A percentile compares a stretch with the other conserved stretches of the same genome.
These are phyloP conservation scores for Apiospora phragmitis DNA, from an alignment of 2,329 filamentous ascomycete genomes.

Conservation along the genomic window DNA sequence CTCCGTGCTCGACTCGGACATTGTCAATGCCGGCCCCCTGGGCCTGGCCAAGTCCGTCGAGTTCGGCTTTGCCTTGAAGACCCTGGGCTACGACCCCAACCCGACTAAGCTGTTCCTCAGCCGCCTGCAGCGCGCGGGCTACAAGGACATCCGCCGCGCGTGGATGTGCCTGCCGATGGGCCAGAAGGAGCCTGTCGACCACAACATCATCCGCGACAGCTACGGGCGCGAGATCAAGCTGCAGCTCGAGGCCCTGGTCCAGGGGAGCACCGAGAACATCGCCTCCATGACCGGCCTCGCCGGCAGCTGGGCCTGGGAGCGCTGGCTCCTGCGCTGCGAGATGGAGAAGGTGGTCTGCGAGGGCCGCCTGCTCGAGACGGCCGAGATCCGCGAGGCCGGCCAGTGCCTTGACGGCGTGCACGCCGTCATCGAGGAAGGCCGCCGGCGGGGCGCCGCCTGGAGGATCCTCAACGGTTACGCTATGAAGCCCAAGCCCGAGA, in stretches of 20 bases:
- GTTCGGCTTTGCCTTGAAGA: conserved; percentile 87
- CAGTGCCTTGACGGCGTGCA: conserved; percentile 62
- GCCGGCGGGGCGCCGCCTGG: conserved; percentile 58
- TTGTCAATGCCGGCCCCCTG: conserved; percentile 79
- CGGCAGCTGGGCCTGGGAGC: conserved; percentile 91
- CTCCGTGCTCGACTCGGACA: conserved; percentile 83
- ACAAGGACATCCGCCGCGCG: conserved; percentile 76
- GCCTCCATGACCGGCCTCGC: conserved; percentile 79
- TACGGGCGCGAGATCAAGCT: conserved; percentile 43
- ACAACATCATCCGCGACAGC: conserved; percentile 28
- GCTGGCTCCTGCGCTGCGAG: conserved; percentile 88
- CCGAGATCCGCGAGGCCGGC: conserved; percentile 55
- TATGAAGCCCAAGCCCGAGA: conserved; percentile 52
- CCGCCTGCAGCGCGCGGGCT: conserved; percentile 73
- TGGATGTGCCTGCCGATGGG: conserved; percentile 92
- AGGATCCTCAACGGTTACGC: conserved; percentile 64
- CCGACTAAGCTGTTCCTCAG: conserved; percentile 81
- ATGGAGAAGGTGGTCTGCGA: conserved; percentile 77
- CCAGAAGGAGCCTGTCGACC: conserved; percentile 41
- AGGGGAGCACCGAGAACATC: conserved; percentile 70
- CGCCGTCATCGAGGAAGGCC: conserved; percentile 63
- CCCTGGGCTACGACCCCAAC: conserved; percentile 82
- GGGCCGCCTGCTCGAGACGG: conserved; percentile 54
- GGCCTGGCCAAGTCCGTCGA: conserved; percentile 85
- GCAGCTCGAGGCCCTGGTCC: conserved; percentile 62